Base-by-base conservation (phyloP, 2,329 filamentous ascomycete genomes). In the Aspergillus persii region DNA sequence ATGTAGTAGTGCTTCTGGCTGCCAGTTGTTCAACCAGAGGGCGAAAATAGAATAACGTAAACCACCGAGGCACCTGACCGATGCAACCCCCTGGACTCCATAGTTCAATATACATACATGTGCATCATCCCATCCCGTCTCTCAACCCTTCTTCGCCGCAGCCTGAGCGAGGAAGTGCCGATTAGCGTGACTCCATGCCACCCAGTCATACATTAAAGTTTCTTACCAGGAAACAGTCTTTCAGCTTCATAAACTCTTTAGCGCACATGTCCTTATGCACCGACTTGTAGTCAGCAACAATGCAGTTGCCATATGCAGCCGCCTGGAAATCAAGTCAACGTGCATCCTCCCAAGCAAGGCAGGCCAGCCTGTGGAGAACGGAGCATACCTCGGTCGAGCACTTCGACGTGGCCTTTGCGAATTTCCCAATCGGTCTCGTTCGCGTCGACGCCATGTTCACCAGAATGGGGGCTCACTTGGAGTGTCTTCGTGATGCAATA, bases 191-290 rank as follows among this genome's bases (percentile, higher is more conserved):
- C 56, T 12, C 26, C 8, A 11, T 18, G 9, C 29, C 41, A 8
- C 33, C 12, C 8, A 18, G 2, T 26, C 41, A 27, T 54, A 31
- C 12, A 44, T 9, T 9, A 27, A 5, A 18, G 8, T 39, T 52
- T 65, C 84, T 69, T 81, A 96, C 93, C 70, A 96, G 70, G 71
- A 92, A 96, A 72, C 94, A 98, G 66, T 96, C 83, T 74, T 96
- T 96, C 52, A 98, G 75, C 65, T 80, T 86, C 76, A 95, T 80
- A 67, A 99, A 98, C 71, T 97, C 92, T 59, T 86, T 86, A 4
- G 83, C 82, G 71, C 95, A 99, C 81, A 95, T 95, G 72, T 97
- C 91, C 72, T 96, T 96, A 68, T 92, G 85, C 3, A 96, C 86
- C 3, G 92, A 86, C 71, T 94, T 94, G 77, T 96, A 98, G 72